Conservation (phyloP, 371 early-diverging fungal genomes). For the Mucor irregularis region DNA sequence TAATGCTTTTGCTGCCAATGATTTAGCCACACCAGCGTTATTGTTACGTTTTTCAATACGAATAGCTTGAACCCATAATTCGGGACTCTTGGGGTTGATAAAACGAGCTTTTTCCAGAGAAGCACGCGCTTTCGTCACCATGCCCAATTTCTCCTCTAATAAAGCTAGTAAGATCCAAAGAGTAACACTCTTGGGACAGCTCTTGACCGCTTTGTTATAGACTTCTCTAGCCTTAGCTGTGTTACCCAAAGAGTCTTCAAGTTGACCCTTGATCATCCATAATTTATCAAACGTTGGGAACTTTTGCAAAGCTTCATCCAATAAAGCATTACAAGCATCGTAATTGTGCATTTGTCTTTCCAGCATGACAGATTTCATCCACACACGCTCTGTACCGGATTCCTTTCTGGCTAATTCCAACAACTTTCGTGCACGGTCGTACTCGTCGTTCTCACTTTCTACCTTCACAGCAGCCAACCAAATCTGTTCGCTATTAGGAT, state of each 20-base stretch:
- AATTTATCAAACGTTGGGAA: constrained; percentile 86
- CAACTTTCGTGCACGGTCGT: constrained; percentile 77
- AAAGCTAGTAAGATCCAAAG: constrained; percentile 83
- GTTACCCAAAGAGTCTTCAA: constrained; percentile 58
- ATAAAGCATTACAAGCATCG: constrained; percentile 67
- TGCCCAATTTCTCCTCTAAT: constrained; percentile 75
- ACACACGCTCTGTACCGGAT: constrained; percentile 77
- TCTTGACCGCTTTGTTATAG: constrained; percentile 76
- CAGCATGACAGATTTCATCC: constrained; percentile 94
- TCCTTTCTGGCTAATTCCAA: constrained; percentile 77
- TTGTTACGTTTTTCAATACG: constrained; percentile 77
- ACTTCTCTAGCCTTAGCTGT: constrained; percentile 74
- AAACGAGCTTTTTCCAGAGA: constrained; percentile 87
- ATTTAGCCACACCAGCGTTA: constrained; percentile 72
- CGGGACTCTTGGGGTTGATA: constrained; percentile 77
- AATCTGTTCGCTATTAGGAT: constrained; percentile 90
- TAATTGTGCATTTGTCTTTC: constrained; percentile 78
- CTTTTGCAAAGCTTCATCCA: constrained; percentile 67
- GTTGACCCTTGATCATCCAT: constrained; percentile 93
- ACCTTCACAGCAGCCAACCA: constrained; percentile 96
- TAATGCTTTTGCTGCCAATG: constrained; percentile 84
- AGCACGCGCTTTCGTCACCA: constrained; percentile 82
- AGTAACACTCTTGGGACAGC: constrained; percentile 73
- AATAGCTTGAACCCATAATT: constrained; percentile 90
- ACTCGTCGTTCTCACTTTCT: constrained; percentile 86